Evolutionary conservation across 2,329 filamentous ascomycete genomes (phyloP), one percentile per base, ranked within the genome.

Genomic region (Scolecobasidium constrictum): DNA sequence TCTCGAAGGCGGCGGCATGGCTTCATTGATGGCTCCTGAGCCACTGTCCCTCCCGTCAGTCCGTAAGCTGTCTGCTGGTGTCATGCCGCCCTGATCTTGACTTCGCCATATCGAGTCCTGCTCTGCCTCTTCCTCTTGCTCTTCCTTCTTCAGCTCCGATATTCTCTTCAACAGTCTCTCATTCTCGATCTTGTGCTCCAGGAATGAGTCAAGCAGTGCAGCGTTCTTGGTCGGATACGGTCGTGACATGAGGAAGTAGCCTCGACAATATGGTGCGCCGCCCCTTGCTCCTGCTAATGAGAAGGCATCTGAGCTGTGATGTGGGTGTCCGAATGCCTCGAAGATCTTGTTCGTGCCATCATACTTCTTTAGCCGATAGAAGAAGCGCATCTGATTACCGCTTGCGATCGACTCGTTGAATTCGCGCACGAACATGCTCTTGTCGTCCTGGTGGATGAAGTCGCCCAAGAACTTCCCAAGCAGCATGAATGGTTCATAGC

Each of bases 111-210:
- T 48, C 71, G 21, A 69, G 46, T 78, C 73, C 40, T 77, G 73
- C 45, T 78, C 75, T 46, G 83, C 81, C 13, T 73, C 71, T 47
- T 93, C 88, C 43, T 88, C 84, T 44, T 81, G 78, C 59, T 95
- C 90, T 60, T 95, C 90, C 47, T 76, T 74, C 51, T 84, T 85
- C 43, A 95, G 68, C 62, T 93, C 86, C 15, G 82, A 79, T 48
- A 96, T 94, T 35, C 86, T 78, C 52, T 86, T 83, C 54, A 78
- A 79, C 38, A 96, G 64, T 4, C 88, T 77, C 65, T 94, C 87
- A 54, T 95, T 94, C 60, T 95, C 90, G 43, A 94, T 90, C 63
- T 95, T 95, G 66, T 95, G 88, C 59, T 96, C 90, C 20, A 96
- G 70, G 54, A 95, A 95, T 0, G 87, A 93, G 63, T 96, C 88